Base-by-base conservation (phyloP, 2,329 filamentous ascomycete genomes). In the Calonectria montana region DNA sequence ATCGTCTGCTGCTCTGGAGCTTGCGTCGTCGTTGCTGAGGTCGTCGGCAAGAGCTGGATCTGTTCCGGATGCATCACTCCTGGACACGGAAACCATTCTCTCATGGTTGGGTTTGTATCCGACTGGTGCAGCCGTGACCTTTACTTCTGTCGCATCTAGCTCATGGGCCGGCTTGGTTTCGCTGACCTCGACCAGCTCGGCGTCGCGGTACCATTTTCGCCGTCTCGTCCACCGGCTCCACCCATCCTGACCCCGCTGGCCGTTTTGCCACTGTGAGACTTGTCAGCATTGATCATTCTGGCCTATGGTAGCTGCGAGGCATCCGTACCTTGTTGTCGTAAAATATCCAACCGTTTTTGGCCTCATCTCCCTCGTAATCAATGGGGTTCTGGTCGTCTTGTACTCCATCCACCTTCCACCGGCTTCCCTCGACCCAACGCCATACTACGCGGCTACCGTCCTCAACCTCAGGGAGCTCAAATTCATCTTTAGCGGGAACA, bases 181-280 rank as follows among this genome's bases (percentile, higher is more conserved):
- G 23, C 86, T 84, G 12, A 93, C 85, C 80, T 99, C 97, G 39
- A 98, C 94, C 4, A 99, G 90, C 84, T 99, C 97, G 12, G 97
- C 97, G 81, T 98, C 97, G 45, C 97, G 94, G 80, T 95, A 97
- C 97, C 97, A 99, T 84, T 98, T 98, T 73, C 97, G 88, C 25
- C 97, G 91, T 16, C 97, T 91, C 0, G 97, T 99, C 88, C 97
- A 99, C 69, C 95, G 92, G 47, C 94, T 94, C 97, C 97, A 99
- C 65, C 96, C 94, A 78, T 99, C 97, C 81, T 91, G 89, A 4
- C 94, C 94, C 71, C 95, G 90, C 18, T 94, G 93, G 21, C 96
- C 96, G 77, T 94, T 93, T 81, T 95, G 93, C 97, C 97, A 99
- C 93, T 97, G 3, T 4, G 53, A 9, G n/a, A 15, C 27, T 45